Base-by-base conservation (phyloP, 1,139 yeast species). In the Nadsonia starkeyi-henricii region DNA sequence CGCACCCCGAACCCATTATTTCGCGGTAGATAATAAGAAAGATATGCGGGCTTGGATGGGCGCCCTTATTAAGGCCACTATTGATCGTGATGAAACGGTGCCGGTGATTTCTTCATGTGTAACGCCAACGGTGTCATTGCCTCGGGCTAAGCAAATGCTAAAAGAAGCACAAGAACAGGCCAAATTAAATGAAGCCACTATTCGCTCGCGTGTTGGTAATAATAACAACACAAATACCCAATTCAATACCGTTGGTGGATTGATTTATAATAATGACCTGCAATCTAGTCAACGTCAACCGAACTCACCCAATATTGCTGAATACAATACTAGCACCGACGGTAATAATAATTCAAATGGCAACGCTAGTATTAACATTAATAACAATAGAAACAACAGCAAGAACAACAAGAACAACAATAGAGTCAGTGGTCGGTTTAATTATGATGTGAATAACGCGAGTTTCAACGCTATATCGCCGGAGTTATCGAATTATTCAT, bases 1-100 rank as follows among this genome's bases (percentile, higher is more conserved):
- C 0, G 96, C 89, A 57, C 98, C 96, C 36, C 85, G 88, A 57
- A 85, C 89, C 2, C 98, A 91, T 60, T 91, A 82, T 64, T 93
- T 91, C 72, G 96, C 97, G 0, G 96, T 89, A 39, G 97, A 91
- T 50, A 75, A 86, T 1, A 78, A 74, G 51, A 95, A 86, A 47
- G 97, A 89, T 54, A 84, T 91, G 95, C 74, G 96, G 60, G 78
- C 77, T 1, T 91, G 99, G 99, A 80, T 89, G 77, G 85, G 89
- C 51, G 95, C 96, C 0, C 70, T 91, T 53, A 85, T 89, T 79
- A 86, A 91, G 52, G 95, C 97, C 0, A 91, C 98, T 0, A 93
- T 91, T 58, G 99, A 91, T 62, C 75, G 94, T 48, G 98, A 93
- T 65, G 96, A 91, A 52, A 68, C 85, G 1, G 86, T 85, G 15